A percentile compares a stretch with the other conserved stretches of the same genome.
Conservation (phyloP, 768 basidiomycete genomes). For the Mycena vulgaris region DNA sequence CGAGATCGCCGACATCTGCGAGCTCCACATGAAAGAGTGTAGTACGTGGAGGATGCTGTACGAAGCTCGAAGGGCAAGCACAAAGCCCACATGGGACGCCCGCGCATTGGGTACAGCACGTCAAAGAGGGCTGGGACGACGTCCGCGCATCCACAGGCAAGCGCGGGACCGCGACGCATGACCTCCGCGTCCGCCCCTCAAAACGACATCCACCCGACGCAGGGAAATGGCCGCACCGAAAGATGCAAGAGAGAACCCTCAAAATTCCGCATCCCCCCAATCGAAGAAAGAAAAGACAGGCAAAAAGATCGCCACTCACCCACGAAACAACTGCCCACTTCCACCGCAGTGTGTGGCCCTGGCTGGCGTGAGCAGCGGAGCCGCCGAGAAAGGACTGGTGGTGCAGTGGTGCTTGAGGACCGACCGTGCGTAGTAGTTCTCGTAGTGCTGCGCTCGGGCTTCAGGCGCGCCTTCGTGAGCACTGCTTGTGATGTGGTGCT, state of each 20-base stretch:
- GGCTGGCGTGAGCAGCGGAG: neutral
- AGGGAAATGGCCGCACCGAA: constrained; percentile 7
- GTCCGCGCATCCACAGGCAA: constrained; percentile 9
- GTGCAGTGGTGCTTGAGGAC: neutral
- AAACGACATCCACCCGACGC: neutral
- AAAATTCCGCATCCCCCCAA: neutral
- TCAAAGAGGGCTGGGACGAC: constrained; percentile 9
- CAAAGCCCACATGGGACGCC: constrained; percentile 13
- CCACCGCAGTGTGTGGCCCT: neutral
- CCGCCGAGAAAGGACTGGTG: neutral
- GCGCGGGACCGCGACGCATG: constrained; percentile 6
- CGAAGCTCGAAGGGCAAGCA: constrained; percentile 5
- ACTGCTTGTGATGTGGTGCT: neutral
- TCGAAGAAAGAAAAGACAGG: constrained; percentile 4
- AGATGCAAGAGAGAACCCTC: constrained; percentile 16
- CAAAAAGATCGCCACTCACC: neutral
- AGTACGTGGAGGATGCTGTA: neutral
- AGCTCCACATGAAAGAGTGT: constrained; percentile 3
- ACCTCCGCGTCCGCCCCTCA: constrained; percentile 13
- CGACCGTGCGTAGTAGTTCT: neutral
- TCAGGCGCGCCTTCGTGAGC: neutral
- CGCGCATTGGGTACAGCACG: constrained; percentile 8
- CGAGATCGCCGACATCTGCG: constrained; percentile 5
- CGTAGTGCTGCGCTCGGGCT: constrained; percentile 1
- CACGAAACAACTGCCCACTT: too few species aligned